Base-by-base conservation (phyloP, 768 basidiomycete species). In the Lyophyllum atratum region DNA sequence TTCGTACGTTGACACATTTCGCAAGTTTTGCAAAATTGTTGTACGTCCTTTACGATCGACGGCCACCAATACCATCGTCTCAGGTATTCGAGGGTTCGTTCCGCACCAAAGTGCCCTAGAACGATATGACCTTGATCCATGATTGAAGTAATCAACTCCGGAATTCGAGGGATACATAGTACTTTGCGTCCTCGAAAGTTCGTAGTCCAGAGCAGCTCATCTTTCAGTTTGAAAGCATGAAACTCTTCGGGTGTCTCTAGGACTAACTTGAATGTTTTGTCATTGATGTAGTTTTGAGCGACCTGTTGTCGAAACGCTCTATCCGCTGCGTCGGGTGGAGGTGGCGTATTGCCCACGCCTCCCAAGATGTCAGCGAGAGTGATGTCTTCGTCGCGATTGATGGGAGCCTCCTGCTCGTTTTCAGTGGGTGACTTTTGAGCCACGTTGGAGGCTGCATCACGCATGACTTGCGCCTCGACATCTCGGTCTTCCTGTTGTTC, bases 1-100 rank as follows among this genome's bases (percentile, higher is more conserved):
- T 73, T 74, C 1, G 68, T 33, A 9, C 39, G 39, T 25, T 68
- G 65, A 46, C 73, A 74, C 1, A 34, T 39, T 14, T 42, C 34
- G 31, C 70, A 74, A 0, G 63, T 56, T 14, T 47, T 52, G 31
- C 70, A 72, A 52, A 67, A 73, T 37, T 9, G 8, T 8, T 14
- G 34, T 15, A 64, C 60, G 22, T 70, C 70, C 4, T 58, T 64
- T 0, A 21, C 53, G 22, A 71, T 59, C 2, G 40, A 28, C 5
- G 64, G 66, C 67, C 66, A 78, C 77, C 75, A 78, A 42, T 65
- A 74, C 66, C 66, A 73, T 5, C 64, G 55, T 0, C 71, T 54
- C 0, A 76, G 26, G 40, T 76, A 76, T 2, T 68, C 62, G 0
- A 52, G 7, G 0, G 70, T 77, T 29, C 63, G 54, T 9, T 67